Base-by-base conservation (phyloP, 1,139 yeast genomes). In the Yamadazyma aaseri region DNA sequence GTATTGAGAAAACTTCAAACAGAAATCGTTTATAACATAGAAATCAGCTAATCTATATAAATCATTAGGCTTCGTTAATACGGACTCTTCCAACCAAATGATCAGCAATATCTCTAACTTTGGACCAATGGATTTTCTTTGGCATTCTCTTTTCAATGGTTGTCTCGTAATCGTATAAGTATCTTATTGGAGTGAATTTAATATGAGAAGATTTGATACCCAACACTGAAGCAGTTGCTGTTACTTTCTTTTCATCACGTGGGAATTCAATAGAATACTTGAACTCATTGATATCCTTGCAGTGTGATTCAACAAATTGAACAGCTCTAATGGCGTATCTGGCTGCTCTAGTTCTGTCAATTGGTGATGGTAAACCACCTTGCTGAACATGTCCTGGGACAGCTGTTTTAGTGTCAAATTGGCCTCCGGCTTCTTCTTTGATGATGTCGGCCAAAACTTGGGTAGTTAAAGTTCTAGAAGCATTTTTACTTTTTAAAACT, bases 361-460 rank as follows among this genome's bases (percentile, higher is more conserved):
- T 86, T 6, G 97, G 87, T 3, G 97, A 85, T 26, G 98, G 98
- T 35, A 81, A 77, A 40, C 95, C 96, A 60, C 98, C 98, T 63
- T 92, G 98, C 70, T 92, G 98, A 34, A 89, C 89, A 53, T 84
- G 92, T 18, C 94, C 92, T 27, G 92, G 92, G 40, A 81, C 69
- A 3, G 92, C 92, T 5, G 89, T 78, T 53, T 83, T 76, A 22
- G 86, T 79, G 51, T 83, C 92, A 49, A 79, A 84, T 51, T 78
- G 70, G 17, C 84, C 84, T 11, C 71, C 63, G 6, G 85, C 80
- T 47, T 77, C 78, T 46, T 79, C 85, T 40, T 76, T 76, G 44
- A 84, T 76, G 28, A 84, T 80, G 38, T 79, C 76, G 6, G 90
- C 84, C 51, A 84, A 68, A 18, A 81, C 73, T 39, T 80, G 76